phyloP scores from a whole-genome alignment of 2,329 filamentous ascomycete species.

The Thielaviopsis populi region DNA sequence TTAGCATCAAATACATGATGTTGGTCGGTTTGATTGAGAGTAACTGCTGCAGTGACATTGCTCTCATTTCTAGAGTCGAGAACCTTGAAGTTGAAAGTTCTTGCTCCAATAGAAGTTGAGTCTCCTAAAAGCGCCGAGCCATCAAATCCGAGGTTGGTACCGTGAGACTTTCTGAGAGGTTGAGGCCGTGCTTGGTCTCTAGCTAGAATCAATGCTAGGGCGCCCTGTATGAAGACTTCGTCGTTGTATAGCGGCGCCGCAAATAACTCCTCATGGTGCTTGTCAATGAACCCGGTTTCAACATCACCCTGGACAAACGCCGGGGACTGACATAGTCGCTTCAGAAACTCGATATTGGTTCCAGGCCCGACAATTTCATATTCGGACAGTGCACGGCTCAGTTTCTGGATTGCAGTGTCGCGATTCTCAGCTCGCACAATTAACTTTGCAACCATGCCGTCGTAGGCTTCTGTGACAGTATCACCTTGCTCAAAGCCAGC shows the following conservation, averaged over 20 bases:
- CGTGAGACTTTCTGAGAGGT: not conserved
- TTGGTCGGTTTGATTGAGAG: not conserved
- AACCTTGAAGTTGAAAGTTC: slow-evolving; percentile 5
- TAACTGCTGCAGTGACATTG: not conserved
- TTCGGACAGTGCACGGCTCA: slow-evolving; percentile 63
- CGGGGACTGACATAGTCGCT: slow-evolving; percentile 64
- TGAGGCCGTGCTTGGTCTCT: not conserved
- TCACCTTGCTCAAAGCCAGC: slow-evolving; percentile 86
- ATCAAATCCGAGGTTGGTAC: not conserved
- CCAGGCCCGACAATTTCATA: slow-evolving; percentile 88
- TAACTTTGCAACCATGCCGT: slow-evolving; percentile 97
- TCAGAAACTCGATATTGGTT: slow-evolving; percentile 95
- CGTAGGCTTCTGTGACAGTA: slow-evolving; percentile 85
- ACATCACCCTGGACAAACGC: slow-evolving; percentile 79
- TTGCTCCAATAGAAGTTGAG: not conserved
- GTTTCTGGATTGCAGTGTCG: slow-evolving; percentile 66
- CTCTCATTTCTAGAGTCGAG: not conserved
- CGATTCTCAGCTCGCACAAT: slow-evolving; percentile 75
- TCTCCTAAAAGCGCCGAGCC: not conserved
- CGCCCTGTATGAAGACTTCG: slow-evolving; percentile 76
- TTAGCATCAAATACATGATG: not conserved
- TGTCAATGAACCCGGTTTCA: slow-evolving; percentile 92
- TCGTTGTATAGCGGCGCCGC: slow-evolving; percentile 41
- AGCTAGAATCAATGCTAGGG: slow-evolving; percentile 35
- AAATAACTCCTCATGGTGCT: slow-evolving; percentile 70